Percentiles rank a stretch among this genome's conserved stretches.
These are phyloP conservation scores for Dryas octopetala DNA, from an alignment of 306 rosid genomes.

Conservation along the genomic window DNA sequence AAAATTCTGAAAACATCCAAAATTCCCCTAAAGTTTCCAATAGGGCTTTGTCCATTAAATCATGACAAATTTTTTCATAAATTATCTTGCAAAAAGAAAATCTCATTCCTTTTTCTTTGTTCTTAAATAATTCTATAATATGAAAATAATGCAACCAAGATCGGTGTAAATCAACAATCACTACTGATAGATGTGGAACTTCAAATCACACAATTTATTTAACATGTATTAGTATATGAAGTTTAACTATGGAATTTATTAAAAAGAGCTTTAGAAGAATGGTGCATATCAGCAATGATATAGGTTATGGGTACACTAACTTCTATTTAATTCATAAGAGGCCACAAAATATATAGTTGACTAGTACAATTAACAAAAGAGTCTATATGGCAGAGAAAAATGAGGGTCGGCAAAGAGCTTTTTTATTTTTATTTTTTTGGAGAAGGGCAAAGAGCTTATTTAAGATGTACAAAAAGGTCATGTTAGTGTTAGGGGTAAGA, in stretches of 20 bases:
- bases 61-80: not conserved
- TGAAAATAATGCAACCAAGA: constrained; percentile 1
- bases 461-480: not conserved
- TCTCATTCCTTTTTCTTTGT: not conserved
- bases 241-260: not conserved
- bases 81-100: not conserved
- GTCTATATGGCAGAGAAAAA: not conserved
- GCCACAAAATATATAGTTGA: not conserved
- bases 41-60: not conserved
- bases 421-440: too few species aligned
- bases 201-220: not conserved
- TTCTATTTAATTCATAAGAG: not conserved
- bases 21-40: not conserved
- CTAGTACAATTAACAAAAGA: not conserved
- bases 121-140: not conserved
- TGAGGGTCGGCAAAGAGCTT: not conserved
- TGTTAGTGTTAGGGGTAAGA: not conserved
- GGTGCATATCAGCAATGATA: not conserved
- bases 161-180: not conserved
- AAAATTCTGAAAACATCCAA: not conserved
- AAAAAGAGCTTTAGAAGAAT: not conserved
- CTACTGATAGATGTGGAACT: not conserved
- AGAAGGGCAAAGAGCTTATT: not conserved
- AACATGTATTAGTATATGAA: not conserved
- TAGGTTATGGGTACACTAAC: not conserved